Base-by-base conservation (phyloP, 257 asterid genomes). In the Dorcoceras hygrometricum region DNA sequence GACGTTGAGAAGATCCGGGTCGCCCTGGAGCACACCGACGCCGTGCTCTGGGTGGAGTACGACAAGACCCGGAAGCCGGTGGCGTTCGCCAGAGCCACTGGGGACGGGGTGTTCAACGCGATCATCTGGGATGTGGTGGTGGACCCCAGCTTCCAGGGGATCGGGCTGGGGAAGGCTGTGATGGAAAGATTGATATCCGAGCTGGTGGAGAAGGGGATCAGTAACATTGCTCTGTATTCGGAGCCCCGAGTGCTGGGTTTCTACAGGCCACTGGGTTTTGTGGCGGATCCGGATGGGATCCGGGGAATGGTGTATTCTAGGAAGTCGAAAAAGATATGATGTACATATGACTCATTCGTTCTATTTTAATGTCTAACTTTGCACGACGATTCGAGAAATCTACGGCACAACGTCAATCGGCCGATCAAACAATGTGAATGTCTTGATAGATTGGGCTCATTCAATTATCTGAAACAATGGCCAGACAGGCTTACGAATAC, bases 61-160 rank as follows among this genome's bases (percentile, higher is more conserved):
- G 85, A 81, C 79, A 83, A 80, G 63, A 85, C 89, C 8, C 70
- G 72, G 12, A 67, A 79, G 74, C 96, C 92, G 10, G 97, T 93
- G 78, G 99, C 99, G 75, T 93, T 93, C 62, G 99, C 97, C 3
- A 79, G 99, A 62, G 99, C 96, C 26, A 93, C 99, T 1, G 99
- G 96, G 3, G 97, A 93, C 71, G 95, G 99, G 0, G 97, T 90
- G 51, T 90, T 93, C 62, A 88, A 94, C 71, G 84, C 96, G 8
- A 90, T 94, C 2, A 86, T 94, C 26, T 94, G 99, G 99, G 99
- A 94, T 29, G 99, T 94, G 63, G 97, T 88, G 32, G 99, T 94
- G 75, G 97, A 94, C 81, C 99, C 99, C 74, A 88, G 83, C 62
- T 94, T 68, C 63, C 99, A 94, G 68, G 99, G 99, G 76, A 65